Base-by-base conservation (phyloP, 129 eudicot genomes). In the Flaveria trinervia region DNA sequence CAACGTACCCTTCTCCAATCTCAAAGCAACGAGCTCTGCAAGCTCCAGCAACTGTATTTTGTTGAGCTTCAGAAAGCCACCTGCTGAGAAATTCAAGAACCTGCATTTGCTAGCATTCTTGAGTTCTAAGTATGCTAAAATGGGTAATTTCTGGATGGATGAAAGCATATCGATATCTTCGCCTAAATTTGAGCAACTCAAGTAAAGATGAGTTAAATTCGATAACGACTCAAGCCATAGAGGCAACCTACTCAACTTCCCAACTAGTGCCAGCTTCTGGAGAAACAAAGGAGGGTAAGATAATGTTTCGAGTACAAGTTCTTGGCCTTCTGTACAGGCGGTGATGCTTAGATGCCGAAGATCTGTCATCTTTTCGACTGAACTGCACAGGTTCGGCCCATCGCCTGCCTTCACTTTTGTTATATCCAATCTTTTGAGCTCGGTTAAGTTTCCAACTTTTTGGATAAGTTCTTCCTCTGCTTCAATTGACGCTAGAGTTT, bases 361-460 rank as follows among this genome's bases (percentile, higher is more conserved):
- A 69, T 62, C 68, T 23, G 78, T 46, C 86, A 87, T 83, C 66
- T 85, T 83, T 57, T 89, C 65, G 13, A 89, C 39, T 10, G 92
- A 83, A 44, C 18, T 77, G 80, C 86, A 85, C 50, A 89, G 55
- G 11, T 72, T 69, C 4, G 69, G 75, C 45, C 92, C 85, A 62
- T 83, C 74, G 26, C 30, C 55, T 54, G 71, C 26, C 65, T 76
- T 77, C 65, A 87, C 20, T 28, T 73, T 75, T 72, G 87, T 84
- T 49, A 83, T 78, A 73, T 82, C 96, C 71, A 89, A 69, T 80
- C 91, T 85, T 80, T 79, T 85, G 44, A 85, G 90, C 49, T 85
- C 78, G 22, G 73, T 85, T 74, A 87, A 70, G 68, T 79, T 66
- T 79, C 83, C 82, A 36, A 83, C 18, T 60, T 89, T 75, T 59